A percentile compares a stretch with the other conserved stretches of the same genome.
Conservation (phyloP, 2,329 filamentous ascomycete species). For the Trichoderma sp. region DNA sequence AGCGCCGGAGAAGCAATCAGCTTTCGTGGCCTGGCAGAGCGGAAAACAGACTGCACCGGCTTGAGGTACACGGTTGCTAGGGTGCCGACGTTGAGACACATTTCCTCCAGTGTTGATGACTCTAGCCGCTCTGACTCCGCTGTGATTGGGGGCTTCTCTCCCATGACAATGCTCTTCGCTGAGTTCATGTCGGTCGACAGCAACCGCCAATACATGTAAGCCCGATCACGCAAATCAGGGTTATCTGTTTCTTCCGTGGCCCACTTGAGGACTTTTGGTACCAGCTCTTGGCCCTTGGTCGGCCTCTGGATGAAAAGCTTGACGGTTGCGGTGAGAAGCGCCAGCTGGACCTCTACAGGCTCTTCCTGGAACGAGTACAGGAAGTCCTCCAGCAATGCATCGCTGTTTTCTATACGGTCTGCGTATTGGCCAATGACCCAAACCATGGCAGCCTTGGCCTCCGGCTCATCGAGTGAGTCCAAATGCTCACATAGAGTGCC, state of each 20-base stretch:
- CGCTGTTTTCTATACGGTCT: constrained; percentile 94
- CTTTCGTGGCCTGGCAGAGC: constrained; percentile 75
- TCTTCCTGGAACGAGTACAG: constrained; percentile 91
- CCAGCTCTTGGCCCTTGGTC: constrained; percentile 88
- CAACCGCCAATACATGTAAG: constrained; percentile 99
- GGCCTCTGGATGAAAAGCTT: constrained; percentile 97
- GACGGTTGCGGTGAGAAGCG: constrained; percentile 90
- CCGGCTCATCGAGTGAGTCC: constrained; percentile 93
- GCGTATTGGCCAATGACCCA: constrained; percentile 99
- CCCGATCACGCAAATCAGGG: constrained; percentile 89
- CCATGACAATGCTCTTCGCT: constrained; percentile 90
- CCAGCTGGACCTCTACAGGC: constrained; percentile 90
- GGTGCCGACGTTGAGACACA: constrained; percentile 94
- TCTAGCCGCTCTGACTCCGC: constrained; percentile 95
- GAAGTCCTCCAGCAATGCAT: constrained; percentile 91
- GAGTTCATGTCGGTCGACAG: constrained; percentile 86
- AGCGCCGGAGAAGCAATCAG: constrained; percentile 82
- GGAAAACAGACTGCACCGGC: constrained; percentile 95
- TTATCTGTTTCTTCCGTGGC: constrained; percentile 99
- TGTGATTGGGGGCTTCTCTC: constrained; percentile 92
- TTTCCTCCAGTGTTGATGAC: constrained; percentile 86
- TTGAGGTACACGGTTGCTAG: constrained; percentile 97
- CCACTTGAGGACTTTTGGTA: constrained; percentile 95
- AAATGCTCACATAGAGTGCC: constrained; percentile 92
- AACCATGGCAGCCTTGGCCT: constrained; percentile 97